These are phyloP conservation scores for Elsinoe ampelina DNA, from an alignment of 2,329 filamentous ascomycete genomes.

Conservation along the genomic window DNA sequence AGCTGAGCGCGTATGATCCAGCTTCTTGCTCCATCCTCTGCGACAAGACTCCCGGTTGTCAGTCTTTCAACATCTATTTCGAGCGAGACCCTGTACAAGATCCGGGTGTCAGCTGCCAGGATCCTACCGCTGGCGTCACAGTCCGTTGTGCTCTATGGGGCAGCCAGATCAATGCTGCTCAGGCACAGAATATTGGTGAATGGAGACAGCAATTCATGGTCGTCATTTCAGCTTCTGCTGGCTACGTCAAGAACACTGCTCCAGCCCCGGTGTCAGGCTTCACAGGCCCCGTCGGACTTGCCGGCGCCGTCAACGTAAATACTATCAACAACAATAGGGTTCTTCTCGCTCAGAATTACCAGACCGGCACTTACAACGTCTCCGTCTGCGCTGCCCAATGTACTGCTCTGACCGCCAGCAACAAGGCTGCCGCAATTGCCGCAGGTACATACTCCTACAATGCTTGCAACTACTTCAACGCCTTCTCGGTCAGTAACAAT, in stretches of 20 bases:
- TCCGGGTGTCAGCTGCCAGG: slow-evolving; percentile 15
- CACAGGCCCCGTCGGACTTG: slow-evolving; percentile 26
- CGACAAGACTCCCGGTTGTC: slow-evolving; percentile 15
- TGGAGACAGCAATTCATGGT: slow-evolving; percentile 23
- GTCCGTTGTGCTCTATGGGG: slow-evolving; percentile 15
- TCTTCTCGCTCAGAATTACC: not conserved
- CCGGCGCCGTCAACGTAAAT: slow-evolving; percentile 22
- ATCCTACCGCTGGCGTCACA: slow-evolving; percentile 6
- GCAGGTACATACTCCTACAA: not conserved
- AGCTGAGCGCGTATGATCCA: slow-evolving; percentile 11
- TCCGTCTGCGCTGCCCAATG: slow-evolving; percentile 8
- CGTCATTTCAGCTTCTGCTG: slow-evolving; percentile 20
- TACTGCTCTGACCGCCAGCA: not conserved
- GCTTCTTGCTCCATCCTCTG: slow-evolving; percentile 12
- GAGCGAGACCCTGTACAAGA: slow-evolving; percentile 15
- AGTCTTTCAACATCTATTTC: slow-evolving; percentile 16
- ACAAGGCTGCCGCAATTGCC: slow-evolving; percentile 3
- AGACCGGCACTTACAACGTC: not conserved
- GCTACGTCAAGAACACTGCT: slow-evolving; percentile 17
- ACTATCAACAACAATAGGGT: not conserved
- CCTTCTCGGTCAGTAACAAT: slow-evolving; percentile 28
- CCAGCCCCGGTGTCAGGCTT: slow-evolving; percentile 12
- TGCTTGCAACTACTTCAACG: slow-evolving; percentile 24
- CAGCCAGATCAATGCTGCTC: slow-evolving; percentile 7
- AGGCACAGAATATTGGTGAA: slow-evolving; percentile 23